phyloP scores from a whole-genome alignment of 768 basidiomycete species.

The Podaxis mareebaensis region DNA sequence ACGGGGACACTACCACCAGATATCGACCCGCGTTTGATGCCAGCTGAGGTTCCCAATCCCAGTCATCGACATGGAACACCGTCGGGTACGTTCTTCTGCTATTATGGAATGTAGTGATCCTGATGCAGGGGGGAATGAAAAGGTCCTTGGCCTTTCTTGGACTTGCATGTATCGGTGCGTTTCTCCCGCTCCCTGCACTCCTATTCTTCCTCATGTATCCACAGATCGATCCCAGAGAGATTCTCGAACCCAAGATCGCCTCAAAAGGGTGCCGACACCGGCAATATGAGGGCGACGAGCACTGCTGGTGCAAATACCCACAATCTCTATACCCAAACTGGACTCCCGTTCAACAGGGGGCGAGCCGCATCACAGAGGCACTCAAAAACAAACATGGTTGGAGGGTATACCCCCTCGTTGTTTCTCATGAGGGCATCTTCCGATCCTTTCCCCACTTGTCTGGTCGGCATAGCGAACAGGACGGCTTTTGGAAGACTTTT shows the following conservation, averaged over 20 bases:
- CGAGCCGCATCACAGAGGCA: constrained; percentile 33
- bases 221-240: constrained; percentile 1
- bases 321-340: constrained; percentile 49
- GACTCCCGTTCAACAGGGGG: constrained; percentile 38
- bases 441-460: constrained; percentile 20
- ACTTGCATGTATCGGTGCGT: constrained; percentile 10
- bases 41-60: constrained; percentile 11
- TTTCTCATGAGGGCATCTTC: constrained; percentile 33
- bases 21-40: constrained; percentile 6
- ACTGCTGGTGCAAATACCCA: constrained; percentile 36
- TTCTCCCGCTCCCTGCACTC: not conserved
- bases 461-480: constrained; percentile 18
- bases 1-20: not conserved
- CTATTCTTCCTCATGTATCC: not conserved
- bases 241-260: constrained; percentile 1
- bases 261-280: constrained; percentile 17
- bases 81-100: not conserved
- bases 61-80: constrained; percentile 16
- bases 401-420: constrained; percentile 33
- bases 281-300: constrained; percentile 26
- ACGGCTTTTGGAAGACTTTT: constrained; percentile 35
- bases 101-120: not conserved
- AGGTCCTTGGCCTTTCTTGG: constrained; percentile 17
- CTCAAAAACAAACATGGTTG: constrained; percentile 25
- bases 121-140: not conserved